These are phyloP conservation scores for Nitzschia sp. DNA, from an alignment of 108 stramenopile species.

Conservation along the genomic window DNA sequence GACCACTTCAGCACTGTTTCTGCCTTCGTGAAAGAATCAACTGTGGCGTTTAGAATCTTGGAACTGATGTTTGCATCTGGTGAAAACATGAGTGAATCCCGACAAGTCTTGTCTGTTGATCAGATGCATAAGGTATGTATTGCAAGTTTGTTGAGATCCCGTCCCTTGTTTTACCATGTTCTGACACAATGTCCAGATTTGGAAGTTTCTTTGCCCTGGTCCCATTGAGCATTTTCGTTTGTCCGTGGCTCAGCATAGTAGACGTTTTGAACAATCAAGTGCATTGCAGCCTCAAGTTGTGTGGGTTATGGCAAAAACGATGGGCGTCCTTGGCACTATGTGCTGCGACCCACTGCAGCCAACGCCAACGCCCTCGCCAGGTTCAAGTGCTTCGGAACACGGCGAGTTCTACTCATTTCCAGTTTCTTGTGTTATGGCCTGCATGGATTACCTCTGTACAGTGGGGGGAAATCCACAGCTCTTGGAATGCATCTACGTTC, in stretches of 20 bases:
- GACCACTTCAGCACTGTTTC: neutral
- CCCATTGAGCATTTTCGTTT: too few relatives aligned
- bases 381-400: neutral
- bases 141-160: too few relatives aligned
- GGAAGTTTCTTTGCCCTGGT: too few relatives aligned
- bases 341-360: conserved; percentile 16
- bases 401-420: conserved; percentile 11
- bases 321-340: conserved; percentile 26
- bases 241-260: too few relatives aligned
- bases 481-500: conserved; percentile 13
- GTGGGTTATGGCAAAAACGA: conserved; percentile 27
- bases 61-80: too few relatives aligned
- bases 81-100: too few relatives aligned
- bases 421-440: conserved; percentile 23
- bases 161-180: too few relatives aligned
- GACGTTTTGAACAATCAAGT: too few relatives aligned
- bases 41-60: conserved; percentile 7
- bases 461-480: neutral
- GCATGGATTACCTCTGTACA: conserved; percentile 29
- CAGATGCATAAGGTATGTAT: too few relatives aligned
- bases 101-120: too few relatives aligned
- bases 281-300: neutral
- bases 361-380: conserved; percentile 13
- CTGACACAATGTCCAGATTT: too few relatives aligned
- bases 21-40: conserved; percentile 12